Percentiles rank a stretch among this genome's conserved stretches.
phyloP scores from a whole-genome alignment of 2,329 filamentous ascomycete species.

The Metarhizium guizhouense region DNA sequence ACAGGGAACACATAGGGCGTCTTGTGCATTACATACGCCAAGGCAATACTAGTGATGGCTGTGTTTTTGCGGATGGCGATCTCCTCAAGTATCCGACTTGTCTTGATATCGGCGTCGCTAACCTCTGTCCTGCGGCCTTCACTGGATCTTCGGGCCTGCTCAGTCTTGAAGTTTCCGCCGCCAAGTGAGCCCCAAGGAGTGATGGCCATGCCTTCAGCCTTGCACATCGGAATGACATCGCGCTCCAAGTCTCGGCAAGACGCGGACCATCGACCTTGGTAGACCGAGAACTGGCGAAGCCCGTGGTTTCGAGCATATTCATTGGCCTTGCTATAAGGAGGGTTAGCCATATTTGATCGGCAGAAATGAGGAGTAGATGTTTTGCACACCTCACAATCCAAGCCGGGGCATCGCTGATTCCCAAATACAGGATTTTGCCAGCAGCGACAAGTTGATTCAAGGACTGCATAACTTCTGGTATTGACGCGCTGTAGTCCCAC shows the following conservation, averaged over 20 bases:
- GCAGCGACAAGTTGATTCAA: slow-evolving; percentile 50
- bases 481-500: slow-evolving; percentile 61
- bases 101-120: slow-evolving; percentile 42
- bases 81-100: slow-evolving; percentile 37
- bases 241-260: slow-evolving; percentile 30
- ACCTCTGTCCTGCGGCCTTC: slow-evolving; percentile 31
- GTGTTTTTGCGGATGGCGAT: slow-evolving; percentile 37
- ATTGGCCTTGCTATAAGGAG: slow-evolving; percentile 43
- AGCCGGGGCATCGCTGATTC: slow-evolving; percentile 59
- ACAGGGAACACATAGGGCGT: slow-evolving; percentile 66
- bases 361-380: not conserved
- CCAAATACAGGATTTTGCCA: slow-evolving; percentile 58
- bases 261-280: slow-evolving; percentile 34
- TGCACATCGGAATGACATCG: slow-evolving; percentile 36
- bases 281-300: slow-evolving; percentile 56
- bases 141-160: slow-evolving; percentile 22
- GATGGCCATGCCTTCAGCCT: slow-evolving; percentile 39
- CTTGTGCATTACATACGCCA: slow-evolving; percentile 69
- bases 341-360: not conserved
- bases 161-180: slow-evolving; percentile 36
- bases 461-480: slow-evolving; percentile 60
- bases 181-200: slow-evolving; percentile 51
- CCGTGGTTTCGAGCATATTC: slow-evolving; percentile 62
- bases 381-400: slow-evolving; percentile 48
- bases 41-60: slow-evolving; percentile 41